Evolutionary conservation across 371 early-diverging fungal species (phyloP).

Genomic region (Rhizopus sp.): DNA sequence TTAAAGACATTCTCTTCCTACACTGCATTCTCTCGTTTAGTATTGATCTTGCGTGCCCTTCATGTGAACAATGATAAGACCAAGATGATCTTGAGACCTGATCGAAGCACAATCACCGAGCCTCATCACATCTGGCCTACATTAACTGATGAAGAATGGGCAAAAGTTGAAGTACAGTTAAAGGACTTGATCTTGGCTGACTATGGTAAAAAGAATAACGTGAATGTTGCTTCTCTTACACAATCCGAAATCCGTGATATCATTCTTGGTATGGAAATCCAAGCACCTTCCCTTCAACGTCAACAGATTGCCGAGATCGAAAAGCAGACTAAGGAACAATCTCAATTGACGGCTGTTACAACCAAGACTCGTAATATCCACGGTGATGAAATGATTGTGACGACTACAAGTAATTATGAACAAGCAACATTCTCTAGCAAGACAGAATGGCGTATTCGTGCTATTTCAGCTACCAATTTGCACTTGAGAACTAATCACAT

Average conservation of each 20-base stretch:
- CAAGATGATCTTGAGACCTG: conserved; percentile 93
- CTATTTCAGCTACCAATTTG: conserved; percentile 93
- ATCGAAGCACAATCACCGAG: conserved; percentile 91
- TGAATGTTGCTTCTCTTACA: conserved; percentile 95
- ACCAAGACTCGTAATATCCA: conserved; percentile 96
- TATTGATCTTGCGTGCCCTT: conserved; percentile 94
- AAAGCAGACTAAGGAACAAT: conserved; percentile 90
- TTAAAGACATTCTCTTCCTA: conserved; percentile 90
- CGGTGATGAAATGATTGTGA: conserved; percentile 98
- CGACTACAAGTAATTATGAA: conserved; percentile 97
- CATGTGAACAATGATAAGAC: conserved; percentile 97
- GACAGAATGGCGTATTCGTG: conserved; percentile 98
- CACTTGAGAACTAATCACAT: conserved; percentile 95
- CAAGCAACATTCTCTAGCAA: conserved; percentile 96
- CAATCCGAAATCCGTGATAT: conserved; percentile 98
- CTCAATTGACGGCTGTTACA: conserved; percentile 93
- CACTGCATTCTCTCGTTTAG: conserved; percentile 97
- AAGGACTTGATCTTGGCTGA: conserved; percentile 98
- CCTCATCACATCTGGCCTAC: conserved; percentile 98
- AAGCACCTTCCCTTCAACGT: conserved; percentile 95
- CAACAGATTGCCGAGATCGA: conserved; percentile 98
- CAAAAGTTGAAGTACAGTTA: conserved; percentile 92
- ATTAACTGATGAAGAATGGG: conserved; percentile 97
- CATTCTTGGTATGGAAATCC: conserved; percentile 99
- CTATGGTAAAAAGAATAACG: conserved; percentile 98